These are phyloP conservation scores for Aspergillus proliferans DNA, from an alignment of 2,329 filamentous ascomycete genomes.

Conservation along the genomic window DNA sequence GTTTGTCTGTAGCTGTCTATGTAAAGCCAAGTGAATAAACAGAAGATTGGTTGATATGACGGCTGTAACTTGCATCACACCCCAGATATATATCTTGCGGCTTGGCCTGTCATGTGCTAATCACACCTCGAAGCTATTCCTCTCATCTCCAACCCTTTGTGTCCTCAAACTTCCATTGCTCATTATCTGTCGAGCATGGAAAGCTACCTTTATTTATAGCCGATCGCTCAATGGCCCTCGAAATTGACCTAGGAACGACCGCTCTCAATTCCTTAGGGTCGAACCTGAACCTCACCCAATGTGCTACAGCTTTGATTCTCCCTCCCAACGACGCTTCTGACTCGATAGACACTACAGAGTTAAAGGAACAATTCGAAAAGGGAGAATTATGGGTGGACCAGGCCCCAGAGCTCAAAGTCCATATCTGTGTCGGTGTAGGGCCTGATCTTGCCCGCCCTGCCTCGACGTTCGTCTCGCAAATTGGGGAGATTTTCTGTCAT, in stretches of 20 bases:
- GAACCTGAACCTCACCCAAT: slow-evolving; percentile 15
- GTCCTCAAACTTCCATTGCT: neutral
- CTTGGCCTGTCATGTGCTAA: neutral
- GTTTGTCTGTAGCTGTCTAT: too few species aligned
- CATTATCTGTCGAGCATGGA: neutral
- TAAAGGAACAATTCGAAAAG: slow-evolving; percentile 6
- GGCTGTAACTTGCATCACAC: neutral
- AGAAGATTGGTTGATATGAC: too few species aligned
- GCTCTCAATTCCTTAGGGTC: slow-evolving; percentile 7
- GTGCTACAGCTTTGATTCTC: slow-evolving; percentile 13
- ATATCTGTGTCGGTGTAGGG: slow-evolving; percentile 16
- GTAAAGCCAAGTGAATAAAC: too few species aligned
- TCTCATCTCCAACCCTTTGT: neutral
- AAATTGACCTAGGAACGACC: slow-evolving; percentile 17
- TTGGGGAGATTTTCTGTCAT: slow-evolving; percentile 18
- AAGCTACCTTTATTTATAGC: neutral
- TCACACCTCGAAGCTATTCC: neutral
- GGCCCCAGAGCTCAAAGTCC: slow-evolving; percentile 20
- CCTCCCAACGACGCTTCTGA: neutral
- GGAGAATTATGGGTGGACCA: slow-evolving; percentile 23
- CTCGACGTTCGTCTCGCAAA: slow-evolving; percentile 8
- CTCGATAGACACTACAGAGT: neutral
- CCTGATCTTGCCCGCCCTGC: neutral
- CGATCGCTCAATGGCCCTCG: slow-evolving; percentile 14
- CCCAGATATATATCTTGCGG: neutral